Conservation (phyloP, 768 basidiomycete species). For the Punctularia strigosozonata region DNA sequence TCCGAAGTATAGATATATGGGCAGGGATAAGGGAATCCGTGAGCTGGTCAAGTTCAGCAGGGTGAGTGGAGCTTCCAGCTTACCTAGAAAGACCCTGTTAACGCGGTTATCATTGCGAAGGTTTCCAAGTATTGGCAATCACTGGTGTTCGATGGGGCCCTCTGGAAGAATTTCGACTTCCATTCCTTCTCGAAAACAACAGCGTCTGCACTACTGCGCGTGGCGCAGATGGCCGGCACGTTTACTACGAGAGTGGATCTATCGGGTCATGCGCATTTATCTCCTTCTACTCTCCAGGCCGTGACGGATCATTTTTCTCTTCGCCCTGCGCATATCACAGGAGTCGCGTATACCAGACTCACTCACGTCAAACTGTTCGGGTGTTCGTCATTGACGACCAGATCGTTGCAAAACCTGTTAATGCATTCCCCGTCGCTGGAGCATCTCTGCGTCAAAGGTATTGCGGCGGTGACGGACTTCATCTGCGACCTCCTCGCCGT, state of each 20-base stretch:
- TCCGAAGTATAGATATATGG: slow-evolving; percentile 60
- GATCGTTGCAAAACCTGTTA: slow-evolving; percentile 60
- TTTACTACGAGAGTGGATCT: slow-evolving; percentile 56
- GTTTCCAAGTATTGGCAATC: slow-evolving; percentile 69
- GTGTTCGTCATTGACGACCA: slow-evolving; percentile 52
- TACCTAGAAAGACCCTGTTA: slow-evolving; percentile 1
- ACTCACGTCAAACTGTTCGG: slow-evolving; percentile 62
- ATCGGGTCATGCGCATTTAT: slow-evolving; percentile 44
- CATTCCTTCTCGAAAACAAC: slow-evolving; percentile 49
- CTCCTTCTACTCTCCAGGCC: slow-evolving; percentile 35
- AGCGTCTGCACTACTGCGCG: slow-evolving; percentile 33
- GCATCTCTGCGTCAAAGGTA: slow-evolving; percentile 52
- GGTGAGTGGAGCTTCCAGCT: slow-evolving; percentile 34
- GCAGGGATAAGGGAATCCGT: slow-evolving; percentile 57
- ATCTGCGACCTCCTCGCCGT: slow-evolving; percentile 60
- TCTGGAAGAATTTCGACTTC: slow-evolving; percentile 66
- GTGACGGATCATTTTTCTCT: slow-evolving; percentile 45
- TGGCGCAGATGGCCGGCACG: slow-evolving; percentile 45
- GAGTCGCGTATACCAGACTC: slow-evolving; percentile 49
- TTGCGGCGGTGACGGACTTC: slow-evolving; percentile 56
- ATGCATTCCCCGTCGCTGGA: slow-evolving; percentile 48
- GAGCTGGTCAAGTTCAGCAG: slow-evolving; percentile 72
- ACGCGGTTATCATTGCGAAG: slow-evolving; percentile 28
- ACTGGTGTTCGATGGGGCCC: slow-evolving; percentile 74
- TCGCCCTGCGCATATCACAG: slow-evolving; percentile 19